Evolutionary conservation across 2,329 filamentous ascomycete species (phyloP).

Genomic region (Diaporthe citri): DNA sequence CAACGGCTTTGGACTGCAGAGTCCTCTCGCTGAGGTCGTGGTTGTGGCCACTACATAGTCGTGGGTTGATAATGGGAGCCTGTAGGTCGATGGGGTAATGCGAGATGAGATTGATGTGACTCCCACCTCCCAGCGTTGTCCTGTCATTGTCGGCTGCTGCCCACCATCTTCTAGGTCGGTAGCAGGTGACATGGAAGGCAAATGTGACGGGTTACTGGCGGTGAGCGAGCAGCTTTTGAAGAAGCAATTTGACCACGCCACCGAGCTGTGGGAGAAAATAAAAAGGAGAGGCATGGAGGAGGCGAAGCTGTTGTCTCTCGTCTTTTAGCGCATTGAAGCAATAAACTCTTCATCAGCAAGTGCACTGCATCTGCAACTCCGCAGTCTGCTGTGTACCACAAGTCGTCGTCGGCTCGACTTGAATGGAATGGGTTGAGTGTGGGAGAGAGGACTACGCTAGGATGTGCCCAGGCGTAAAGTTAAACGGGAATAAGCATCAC

Average conservation of each 20-base stretch:
- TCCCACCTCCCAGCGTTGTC: background rate
- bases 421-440: background rate
- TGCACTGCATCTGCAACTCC: background rate
- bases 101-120: conserved; percentile 23
- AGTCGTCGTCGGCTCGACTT: background rate
- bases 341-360: background rate
- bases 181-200: conserved; percentile 1
- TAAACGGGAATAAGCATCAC: conserved; percentile 35
- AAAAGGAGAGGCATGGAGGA: background rate
- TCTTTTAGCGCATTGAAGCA: background rate
- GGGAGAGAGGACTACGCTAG: conserved; percentile 6
- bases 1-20: background rate
- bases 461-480: conserved; percentile 21
- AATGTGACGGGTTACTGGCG: conserved; percentile 27
- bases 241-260: conserved; percentile 13
- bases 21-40: background rate
- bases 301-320: background rate
- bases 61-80: background rate
- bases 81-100: conserved; percentile 19
- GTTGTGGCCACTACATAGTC: background rate
- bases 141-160: conserved; percentile 22
- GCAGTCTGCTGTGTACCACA: background rate
- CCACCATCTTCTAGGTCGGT: conserved; percentile 18
- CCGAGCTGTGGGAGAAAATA: background rate
- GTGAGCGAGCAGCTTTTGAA: conserved; percentile 9